These are phyloP conservation scores for Dendrocalamus sinicus DNA, from an alignment of 176 grass and related monocot genomes.

Conservation along the genomic window DNA sequence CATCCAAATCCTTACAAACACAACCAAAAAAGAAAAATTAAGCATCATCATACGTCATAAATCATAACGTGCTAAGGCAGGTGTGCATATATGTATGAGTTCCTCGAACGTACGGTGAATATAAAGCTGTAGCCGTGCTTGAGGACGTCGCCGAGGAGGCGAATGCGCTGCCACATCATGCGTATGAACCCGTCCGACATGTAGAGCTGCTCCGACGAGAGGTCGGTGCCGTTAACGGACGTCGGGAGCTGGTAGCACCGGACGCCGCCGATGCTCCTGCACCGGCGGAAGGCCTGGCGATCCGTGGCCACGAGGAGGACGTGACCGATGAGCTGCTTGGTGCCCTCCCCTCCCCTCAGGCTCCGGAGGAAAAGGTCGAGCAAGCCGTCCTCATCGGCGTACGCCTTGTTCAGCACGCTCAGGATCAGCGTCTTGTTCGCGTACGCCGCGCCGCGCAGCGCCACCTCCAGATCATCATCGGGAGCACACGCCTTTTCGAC, in stretches of 20 bases:
- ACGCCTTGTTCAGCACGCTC: constrained; percentile 66
- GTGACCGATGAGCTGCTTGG: constrained; percentile 56
- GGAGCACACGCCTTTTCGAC: constrained; percentile 2
- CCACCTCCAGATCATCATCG: constrained; percentile 56
- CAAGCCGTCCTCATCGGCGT: constrained; percentile 59
- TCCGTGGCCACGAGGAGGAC: constrained; percentile 69
- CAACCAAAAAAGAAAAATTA: neutral
- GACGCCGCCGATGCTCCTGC: constrained; percentile 46
- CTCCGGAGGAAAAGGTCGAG: constrained; percentile 73
- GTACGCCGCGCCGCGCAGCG: constrained; percentile 57
- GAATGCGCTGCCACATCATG: constrained; percentile 81
- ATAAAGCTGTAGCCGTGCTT: constrained; percentile 68
- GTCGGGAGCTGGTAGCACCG: constrained; percentile 59
- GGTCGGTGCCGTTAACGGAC: constrained; percentile 1
- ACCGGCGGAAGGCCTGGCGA: constrained; percentile 48
- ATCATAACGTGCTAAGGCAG: neutral
- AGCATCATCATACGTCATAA: neutral
- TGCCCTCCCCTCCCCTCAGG: constrained; percentile 58
- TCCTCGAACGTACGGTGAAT: constrained; percentile 53
- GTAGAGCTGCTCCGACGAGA: constrained; percentile 76
- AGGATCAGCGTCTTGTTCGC: constrained; percentile 66
- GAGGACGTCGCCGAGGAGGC: constrained; percentile 69
- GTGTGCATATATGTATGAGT: neutral
- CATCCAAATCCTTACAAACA: constrained; percentile 45
- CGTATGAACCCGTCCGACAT: constrained; percentile 80